Base-by-base conservation (phyloP, 805 yeast species). In the Saccharomycopsis schoenii region DNA sequence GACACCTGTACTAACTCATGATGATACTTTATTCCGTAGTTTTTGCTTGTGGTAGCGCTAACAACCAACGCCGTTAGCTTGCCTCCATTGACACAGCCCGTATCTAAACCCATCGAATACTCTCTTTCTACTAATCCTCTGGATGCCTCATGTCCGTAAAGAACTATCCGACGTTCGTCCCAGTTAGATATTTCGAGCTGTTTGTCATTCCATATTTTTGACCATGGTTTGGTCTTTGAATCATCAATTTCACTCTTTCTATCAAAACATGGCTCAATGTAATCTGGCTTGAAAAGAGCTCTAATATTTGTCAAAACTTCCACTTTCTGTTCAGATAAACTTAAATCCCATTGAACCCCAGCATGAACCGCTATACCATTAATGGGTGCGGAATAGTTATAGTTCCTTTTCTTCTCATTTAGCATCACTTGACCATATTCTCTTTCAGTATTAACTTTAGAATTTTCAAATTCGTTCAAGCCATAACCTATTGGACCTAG, bases 111-210 rank as follows among this genome's bases (percentile, higher is more conserved):
- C 67, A 81, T 83, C 2, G 96, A 77, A 71, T 77, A 89, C 63
- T 80, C 79, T 65, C 80, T 80, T 57, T 85, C 65, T 60, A 80
- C 83, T 57, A 91, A 78, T 0, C 97, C 97, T 60, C 85, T 75
- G 60, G 83, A 77, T 2, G 97, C 96, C 69, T 89, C 96, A 69
- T 92, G 98, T 1, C 97, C 98, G 69, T 92, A 92, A 67, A 82
- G 83, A 2, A 89, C 90, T 24, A 70, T 65, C 68, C 61, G 34
- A 68, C 64, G 6, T 60, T 62, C 52, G 60, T 63, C 61, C 64
- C 64, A 43, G 63, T 66, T 36, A 54, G 17, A 9, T 61, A 55
- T 62, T 57, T 50, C 40, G 58, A 71, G 70, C 65, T 79, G 83
- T 62, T 75, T 74, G 52, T 69, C 65, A 64, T 81, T 80, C 81